These are phyloP conservation scores for Teratosphaeriaceae sp. DNA, from an alignment of 2,329 filamentous ascomycete species.

Conservation along the genomic window DNA sequence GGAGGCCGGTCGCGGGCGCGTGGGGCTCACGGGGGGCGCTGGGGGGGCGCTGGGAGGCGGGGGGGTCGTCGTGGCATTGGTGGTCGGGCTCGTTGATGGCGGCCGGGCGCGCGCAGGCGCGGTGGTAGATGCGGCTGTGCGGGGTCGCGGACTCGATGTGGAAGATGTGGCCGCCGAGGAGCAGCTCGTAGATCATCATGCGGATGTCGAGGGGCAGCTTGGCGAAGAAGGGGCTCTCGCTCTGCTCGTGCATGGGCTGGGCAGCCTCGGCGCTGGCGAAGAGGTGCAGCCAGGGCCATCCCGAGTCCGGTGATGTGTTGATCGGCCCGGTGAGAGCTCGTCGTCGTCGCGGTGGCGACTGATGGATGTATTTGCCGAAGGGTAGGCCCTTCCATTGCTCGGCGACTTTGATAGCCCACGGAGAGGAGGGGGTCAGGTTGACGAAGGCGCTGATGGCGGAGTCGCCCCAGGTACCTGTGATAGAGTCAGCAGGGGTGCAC, in stretches of 20 bases:
- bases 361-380: slow-evolving; percentile 26
- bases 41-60: slow-evolving; percentile 11
- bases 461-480: slow-evolving; percentile 25
- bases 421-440: slow-evolving; percentile 24
- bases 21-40: slow-evolving; percentile 15
- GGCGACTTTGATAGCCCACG: slow-evolving; percentile 26
- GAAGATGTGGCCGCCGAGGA: slow-evolving; percentile 23
- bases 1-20: slow-evolving; percentile 17
- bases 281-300: slow-evolving; percentile 21
- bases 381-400: slow-evolving; percentile 27
- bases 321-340: slow-evolving; percentile 23
- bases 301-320: slow-evolving; percentile 15
- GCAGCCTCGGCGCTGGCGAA: slow-evolving; percentile 16
- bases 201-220: slow-evolving; percentile 27
- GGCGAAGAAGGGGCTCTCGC: slow-evolving; percentile 17
- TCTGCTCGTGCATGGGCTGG: slow-evolving; percentile 20
- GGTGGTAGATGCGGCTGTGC: slow-evolving; percentile 21
- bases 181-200: slow-evolving; percentile 28
- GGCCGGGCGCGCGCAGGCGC: slow-evolving; percentile 21
- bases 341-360: slow-evolving; percentile 19
- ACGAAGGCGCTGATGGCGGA: slow-evolving; percentile 19
- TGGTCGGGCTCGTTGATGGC: slow-evolving; percentile 18
- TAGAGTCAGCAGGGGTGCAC: too few species aligned
- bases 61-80: slow-evolving; percentile 24
- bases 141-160: slow-evolving; percentile 21